phyloP scores from a whole-genome alignment of 164 flowering plant species.

The Annona cherimola region DNA sequence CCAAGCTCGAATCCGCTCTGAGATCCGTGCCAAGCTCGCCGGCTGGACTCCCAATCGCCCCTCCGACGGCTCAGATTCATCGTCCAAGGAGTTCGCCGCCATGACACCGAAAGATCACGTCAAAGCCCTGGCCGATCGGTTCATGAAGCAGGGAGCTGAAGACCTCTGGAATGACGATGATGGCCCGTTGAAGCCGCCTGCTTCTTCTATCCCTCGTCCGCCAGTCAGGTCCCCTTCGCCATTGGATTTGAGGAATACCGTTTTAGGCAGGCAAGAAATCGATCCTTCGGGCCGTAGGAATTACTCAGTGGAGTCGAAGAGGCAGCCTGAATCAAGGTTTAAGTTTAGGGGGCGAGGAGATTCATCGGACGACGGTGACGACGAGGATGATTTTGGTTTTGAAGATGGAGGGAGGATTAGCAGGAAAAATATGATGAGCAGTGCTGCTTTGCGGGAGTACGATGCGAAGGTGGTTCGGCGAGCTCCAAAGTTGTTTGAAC shows the following conservation, averaged over 20 bases:
- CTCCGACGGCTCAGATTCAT: background rate
- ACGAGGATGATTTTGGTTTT: constrained; percentile 29
- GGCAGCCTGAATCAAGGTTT: constrained; percentile 10
- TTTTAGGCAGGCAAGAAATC: constrained; percentile 16
- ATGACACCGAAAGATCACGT: constrained; percentile 60
- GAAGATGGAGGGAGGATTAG: constrained; percentile 19
- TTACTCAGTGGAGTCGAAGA: constrained; percentile 30
- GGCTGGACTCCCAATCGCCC: constrained; percentile 15
- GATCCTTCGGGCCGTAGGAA: constrained; percentile 20
- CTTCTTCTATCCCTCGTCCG: constrained; percentile 10
- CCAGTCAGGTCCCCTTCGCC: constrained; percentile 19
- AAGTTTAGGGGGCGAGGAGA: constrained; percentile 30
- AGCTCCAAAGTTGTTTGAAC: constrained; percentile 36
- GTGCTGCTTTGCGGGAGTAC: constrained; percentile 64
- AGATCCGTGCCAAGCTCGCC: constrained; percentile 56
- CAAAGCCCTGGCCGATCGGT: constrained; percentile 77
- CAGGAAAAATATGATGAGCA: constrained; percentile 40
- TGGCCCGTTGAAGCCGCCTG: constrained; percentile 42
- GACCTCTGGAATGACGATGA: constrained; percentile 92
- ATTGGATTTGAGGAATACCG: constrained; percentile 35
- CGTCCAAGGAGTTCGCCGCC: constrained; percentile 26
- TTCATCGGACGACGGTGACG: constrained; percentile 53
- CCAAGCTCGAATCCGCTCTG: constrained; percentile 74
- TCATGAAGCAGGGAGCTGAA: constrained; percentile 81
- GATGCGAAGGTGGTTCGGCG: constrained; percentile 56